These are phyloP conservation scores for Chaetomidium leptoderma DNA, from an alignment of 495 filamentous ascomycete genomes.

Conservation along the genomic window DNA sequence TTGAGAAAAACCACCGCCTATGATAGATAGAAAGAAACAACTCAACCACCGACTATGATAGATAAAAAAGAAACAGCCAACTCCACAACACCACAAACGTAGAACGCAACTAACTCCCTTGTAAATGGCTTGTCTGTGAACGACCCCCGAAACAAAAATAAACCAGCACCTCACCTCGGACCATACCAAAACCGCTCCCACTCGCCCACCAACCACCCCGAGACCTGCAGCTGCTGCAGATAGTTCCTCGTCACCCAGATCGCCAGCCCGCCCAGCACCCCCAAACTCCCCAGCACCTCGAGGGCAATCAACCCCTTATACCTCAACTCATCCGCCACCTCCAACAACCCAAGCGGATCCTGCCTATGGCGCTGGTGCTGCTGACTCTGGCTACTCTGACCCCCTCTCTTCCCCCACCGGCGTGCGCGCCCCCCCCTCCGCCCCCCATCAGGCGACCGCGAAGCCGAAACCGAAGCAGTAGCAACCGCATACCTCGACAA, in stretches of 20 bases:
- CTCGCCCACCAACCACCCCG: conserved; percentile 26
- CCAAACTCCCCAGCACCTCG: conserved; percentile 73
- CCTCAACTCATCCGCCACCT: conserved; percentile 64
- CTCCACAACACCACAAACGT: too few relatives aligned
- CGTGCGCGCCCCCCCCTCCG: background rate
- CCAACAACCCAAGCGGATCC: conserved; percentile 74
- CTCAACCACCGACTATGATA: background rate
- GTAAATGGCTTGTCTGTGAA: background rate
- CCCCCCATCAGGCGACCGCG: too few relatives aligned
- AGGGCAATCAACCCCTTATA: conserved; percentile 63
- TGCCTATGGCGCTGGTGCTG: conserved; percentile 29
- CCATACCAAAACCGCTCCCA: conserved; percentile 32
- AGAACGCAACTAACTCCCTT: background rate
- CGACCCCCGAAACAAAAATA: too few relatives aligned
- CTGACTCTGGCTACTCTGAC: background rate
- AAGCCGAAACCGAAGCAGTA: too few relatives aligned
- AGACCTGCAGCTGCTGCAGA: conserved; percentile 21
- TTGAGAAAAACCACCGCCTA: background rate
- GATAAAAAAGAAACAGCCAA: background rate
- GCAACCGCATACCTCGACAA: too few relatives aligned
- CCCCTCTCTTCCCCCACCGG: background rate
- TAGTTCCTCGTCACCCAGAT: conserved; percentile 52
- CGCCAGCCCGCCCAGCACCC: conserved; percentile 68
- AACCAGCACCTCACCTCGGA: background rate
- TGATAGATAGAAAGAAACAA: background rate